Conservation (phyloP, 306 rosid genomes). For the Castanea mollissima region DNA sequence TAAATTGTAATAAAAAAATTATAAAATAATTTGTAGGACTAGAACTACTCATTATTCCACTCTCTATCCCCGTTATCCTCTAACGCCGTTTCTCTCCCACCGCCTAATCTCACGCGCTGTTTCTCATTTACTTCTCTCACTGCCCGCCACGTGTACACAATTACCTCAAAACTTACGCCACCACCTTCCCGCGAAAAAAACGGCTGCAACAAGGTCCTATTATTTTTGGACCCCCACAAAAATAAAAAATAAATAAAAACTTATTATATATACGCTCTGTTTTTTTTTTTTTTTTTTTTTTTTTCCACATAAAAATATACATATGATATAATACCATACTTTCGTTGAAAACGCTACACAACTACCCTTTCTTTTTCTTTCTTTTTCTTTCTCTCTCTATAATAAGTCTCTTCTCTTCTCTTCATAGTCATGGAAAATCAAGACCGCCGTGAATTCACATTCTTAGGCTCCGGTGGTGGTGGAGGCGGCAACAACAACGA, state of each 20-base stretch:
- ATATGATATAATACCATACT: neutral
- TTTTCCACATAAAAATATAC: neutral
- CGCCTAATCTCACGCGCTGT: neutral
- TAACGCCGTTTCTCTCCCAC: slow-evolving; percentile 8
- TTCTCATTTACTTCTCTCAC: neutral
- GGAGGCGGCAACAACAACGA: neutral
- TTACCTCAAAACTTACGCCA: slow-evolving; percentile 14
- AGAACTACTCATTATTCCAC: neutral
- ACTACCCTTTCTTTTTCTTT: neutral
- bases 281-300: no score
- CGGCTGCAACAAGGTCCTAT: neutral
- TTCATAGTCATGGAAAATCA: slow-evolving; percentile 25
- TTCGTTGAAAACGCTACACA: slow-evolving; percentile 16
- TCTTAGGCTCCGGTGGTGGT: slow-evolving; percentile 24
- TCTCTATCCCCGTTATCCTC: neutral
- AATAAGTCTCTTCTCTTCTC: neutral
- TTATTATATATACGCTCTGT: no score
- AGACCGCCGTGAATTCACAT: slow-evolving; percentile 32
- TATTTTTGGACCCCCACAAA: neutral
- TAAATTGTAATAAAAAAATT: accelerated
- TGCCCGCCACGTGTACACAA: neutral
- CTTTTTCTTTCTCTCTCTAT: neutral
- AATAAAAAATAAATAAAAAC: no score
- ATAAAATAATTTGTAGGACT: accelerated
- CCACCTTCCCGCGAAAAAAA: slow-evolving; percentile 7